Conservation (phyloP, 148 eudicot species). For the Camellia sinensis region DNA sequence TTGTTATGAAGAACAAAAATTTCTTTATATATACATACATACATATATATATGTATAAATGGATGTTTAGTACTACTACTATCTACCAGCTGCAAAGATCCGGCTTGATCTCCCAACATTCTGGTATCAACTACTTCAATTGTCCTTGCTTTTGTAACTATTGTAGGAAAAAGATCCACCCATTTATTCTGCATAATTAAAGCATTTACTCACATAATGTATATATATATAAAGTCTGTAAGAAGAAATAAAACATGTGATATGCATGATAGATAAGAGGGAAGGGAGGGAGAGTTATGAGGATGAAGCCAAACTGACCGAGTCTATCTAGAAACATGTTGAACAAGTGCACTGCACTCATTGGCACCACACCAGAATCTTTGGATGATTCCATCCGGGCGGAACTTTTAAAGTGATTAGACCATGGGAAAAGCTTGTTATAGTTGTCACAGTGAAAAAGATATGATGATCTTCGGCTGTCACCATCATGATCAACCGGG, state of each 20-base stretch:
- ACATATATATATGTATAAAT: too few species aligned
- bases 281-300: neutral
- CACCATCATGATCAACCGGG: too few species aligned
- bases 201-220: neutral
- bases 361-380: slow-evolving; percentile 35
- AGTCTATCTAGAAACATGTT: slow-evolving; percentile 47
- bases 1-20: neutral
- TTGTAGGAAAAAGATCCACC: slow-evolving; percentile 49
- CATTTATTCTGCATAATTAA: slow-evolving; percentile 46
- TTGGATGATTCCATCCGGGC: slow-evolving; percentile 49
- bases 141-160: slow-evolving; percentile 42
- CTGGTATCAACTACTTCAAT: slow-evolving; percentile 36
- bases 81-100: slow-evolving; percentile 45
- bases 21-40: too few species aligned
- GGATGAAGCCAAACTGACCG: slow-evolving; percentile 19
- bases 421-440: slow-evolving; percentile 19
- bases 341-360: slow-evolving; percentile 33
- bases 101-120: slow-evolving; percentile 26
- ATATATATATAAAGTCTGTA: neutral
- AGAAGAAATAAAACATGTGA: neutral
- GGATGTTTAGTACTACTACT: too few species aligned
- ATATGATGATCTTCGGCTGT: neutral
- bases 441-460: slow-evolving; percentile 37
- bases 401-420: slow-evolving; percentile 19
- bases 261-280: too few species aligned